phyloP scores from a whole-genome alignment of 2,329 filamentous ascomycete genomes.

The Phaeosphaeriaceae sp. region DNA sequence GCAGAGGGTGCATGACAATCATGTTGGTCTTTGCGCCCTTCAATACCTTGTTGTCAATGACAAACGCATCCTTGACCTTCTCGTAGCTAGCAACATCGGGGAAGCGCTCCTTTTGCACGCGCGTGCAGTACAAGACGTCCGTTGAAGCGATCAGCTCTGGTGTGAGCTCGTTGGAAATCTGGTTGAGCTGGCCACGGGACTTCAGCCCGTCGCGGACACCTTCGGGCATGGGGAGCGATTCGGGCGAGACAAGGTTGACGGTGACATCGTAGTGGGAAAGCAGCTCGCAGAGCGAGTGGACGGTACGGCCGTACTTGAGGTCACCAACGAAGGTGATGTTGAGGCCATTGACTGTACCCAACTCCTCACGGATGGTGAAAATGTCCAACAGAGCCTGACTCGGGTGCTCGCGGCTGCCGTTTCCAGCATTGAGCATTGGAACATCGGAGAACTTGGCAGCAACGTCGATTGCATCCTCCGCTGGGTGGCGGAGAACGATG shows the following conservation, averaged over 20 bases:
- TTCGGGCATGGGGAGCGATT: slow-evolving; percentile 76
- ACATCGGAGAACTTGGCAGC: slow-evolving; percentile 88
- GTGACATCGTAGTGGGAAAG: slow-evolving; percentile 95
- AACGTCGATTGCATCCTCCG: slow-evolving; percentile 78
- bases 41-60: slow-evolving; percentile 88
- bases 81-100: slow-evolving; percentile 82
- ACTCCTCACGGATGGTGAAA: slow-evolving; percentile 97
- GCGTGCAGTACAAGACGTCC: slow-evolving; percentile 96
- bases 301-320: slow-evolving; percentile 88
- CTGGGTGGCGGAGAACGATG: slow-evolving; percentile 92
- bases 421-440: slow-evolving; percentile 96
- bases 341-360: slow-evolving; percentile 92
- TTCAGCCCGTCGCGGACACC: slow-evolving; percentile 76
- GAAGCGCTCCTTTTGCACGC: slow-evolving; percentile 96
- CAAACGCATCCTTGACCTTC: slow-evolving; percentile 83
- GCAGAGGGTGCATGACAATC: slow-evolving; percentile 94
- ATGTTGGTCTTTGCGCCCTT: slow-evolving; percentile 91
- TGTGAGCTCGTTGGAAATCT: slow-evolving; percentile 79
- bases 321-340: slow-evolving; percentile 97
- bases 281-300: slow-evolving; percentile 93
- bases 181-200: slow-evolving; percentile 75
- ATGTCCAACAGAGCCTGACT: slow-evolving; percentile 97
- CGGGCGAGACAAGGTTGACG: slow-evolving; percentile 88
- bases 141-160: slow-evolving; percentile 84
- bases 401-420: slow-evolving; percentile 94